These are phyloP conservation scores for Parathielavia hyrcaniae DNA, from an alignment of 495 filamentous ascomycete species.

Conservation along the genomic window DNA sequence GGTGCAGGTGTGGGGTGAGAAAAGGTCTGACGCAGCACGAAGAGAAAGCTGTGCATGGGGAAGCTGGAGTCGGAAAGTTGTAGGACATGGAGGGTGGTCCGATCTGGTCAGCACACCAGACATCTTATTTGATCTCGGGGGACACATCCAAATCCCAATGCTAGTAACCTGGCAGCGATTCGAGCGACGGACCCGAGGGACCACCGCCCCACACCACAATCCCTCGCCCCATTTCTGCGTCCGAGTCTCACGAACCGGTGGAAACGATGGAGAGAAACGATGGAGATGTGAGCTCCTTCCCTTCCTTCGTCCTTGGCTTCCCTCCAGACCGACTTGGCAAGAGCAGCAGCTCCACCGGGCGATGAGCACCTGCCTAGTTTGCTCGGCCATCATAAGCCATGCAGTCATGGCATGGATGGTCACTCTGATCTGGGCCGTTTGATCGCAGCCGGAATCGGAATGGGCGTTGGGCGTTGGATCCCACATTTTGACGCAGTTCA, in stretches of 20 bases:
- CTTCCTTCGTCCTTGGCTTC: not conserved
- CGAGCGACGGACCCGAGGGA: constrained; percentile 1
- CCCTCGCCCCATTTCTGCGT: not conserved
- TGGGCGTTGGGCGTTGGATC: not conserved
- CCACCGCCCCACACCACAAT: not conserved
- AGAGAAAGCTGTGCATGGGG: not conserved
- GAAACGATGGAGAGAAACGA: not conserved
- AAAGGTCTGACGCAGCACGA: not conserved
- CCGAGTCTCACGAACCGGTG: not conserved
- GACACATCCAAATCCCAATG: not conserved
- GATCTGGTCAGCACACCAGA: not conserved
- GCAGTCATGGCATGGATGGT: not conserved
- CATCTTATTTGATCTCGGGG: not conserved
- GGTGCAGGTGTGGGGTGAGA: not conserved
- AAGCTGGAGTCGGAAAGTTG: not conserved
- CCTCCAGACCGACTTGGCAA: not conserved
- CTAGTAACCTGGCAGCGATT: not conserved
- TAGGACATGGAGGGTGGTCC: not conserved
- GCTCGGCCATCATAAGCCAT: not conserved
- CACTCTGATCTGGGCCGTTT: no score
- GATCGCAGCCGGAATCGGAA: not conserved
- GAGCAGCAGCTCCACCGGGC: not conserved
- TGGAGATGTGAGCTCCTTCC: not conserved
- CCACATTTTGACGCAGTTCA: not conserved
- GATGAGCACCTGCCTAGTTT: not conserved